These are phyloP conservation scores for Zygoascus biomembranicola DNA, from an alignment of 805 yeast genomes.

Conservation along the genomic window DNA sequence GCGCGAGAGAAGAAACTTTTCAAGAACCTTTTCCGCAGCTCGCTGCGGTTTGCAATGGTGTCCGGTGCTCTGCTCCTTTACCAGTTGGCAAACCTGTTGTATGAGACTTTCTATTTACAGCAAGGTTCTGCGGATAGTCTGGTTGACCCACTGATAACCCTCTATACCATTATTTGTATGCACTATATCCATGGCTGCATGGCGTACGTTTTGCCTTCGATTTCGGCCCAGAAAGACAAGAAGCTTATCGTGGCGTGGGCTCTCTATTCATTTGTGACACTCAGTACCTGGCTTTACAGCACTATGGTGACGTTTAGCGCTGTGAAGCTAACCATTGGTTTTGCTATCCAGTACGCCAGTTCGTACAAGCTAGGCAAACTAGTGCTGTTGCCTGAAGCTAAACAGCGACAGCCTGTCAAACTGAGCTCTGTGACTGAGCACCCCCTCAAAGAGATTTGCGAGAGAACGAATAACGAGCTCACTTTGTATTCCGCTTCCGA, in stretches of 20 bases:
- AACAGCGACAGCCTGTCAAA: not conserved
- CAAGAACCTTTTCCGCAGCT: not conserved
- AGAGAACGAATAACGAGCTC: not conserved
- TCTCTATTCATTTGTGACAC: not conserved
- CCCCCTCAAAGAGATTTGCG: not conserved
- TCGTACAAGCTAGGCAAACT: not conserved
- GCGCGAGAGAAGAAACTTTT: not conserved
- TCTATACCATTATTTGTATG: not conserved
- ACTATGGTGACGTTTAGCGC: not conserved
- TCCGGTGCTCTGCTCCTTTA: not conserved
- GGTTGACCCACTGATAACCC: not conserved
- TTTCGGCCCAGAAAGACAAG: not conserved
- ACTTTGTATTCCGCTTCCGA: not conserved
- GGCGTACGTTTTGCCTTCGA: not conserved
- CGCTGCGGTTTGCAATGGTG: not conserved
- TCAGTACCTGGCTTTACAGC: not conserved
- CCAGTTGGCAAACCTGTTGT: not conserved
- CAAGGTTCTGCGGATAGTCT: not conserved
- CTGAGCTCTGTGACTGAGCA: not conserved
- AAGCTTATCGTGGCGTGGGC: not conserved
- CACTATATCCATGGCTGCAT: not conserved
- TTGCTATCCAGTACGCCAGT: not conserved
- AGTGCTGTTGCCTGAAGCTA: not conserved
- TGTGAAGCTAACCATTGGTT: not conserved
- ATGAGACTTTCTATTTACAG: not conserved